A percentile compares a stretch with the other conserved stretches of the same genome.
Evolutionary conservation across 2,329 filamentous ascomycete genomes (phyloP).

Genomic region (Colletotrichum gloeosporioides): DNA sequence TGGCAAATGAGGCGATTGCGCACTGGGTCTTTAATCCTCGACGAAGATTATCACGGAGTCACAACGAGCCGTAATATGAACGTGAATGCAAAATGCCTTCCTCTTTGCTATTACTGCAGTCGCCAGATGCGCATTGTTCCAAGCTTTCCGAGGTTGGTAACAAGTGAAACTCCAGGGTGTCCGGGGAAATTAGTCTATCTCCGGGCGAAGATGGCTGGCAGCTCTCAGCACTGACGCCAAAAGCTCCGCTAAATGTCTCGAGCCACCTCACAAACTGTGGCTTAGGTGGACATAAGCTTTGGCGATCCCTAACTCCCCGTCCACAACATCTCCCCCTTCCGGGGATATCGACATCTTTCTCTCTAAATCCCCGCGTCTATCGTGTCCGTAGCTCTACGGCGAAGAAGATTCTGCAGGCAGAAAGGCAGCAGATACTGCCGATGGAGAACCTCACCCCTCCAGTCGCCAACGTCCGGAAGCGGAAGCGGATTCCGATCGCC

Average conservation of each 20-base stretch:
- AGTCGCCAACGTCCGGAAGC: conserved; percentile 10
- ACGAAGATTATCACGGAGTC: not conserved
- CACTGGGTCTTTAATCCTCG: not conserved
- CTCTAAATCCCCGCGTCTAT: conserved; percentile 15
- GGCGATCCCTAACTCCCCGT: conserved; percentile 11
- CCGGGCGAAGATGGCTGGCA: not conserved
- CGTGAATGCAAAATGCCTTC: not conserved
- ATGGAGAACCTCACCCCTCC: conserved; percentile 10
- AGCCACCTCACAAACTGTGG: not conserved
- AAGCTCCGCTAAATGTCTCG: not conserved
- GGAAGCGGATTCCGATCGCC: conserved; percentile 26
- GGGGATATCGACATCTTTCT: not conserved
- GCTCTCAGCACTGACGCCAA: not conserved
- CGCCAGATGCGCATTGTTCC: not conserved
- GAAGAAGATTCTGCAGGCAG: not conserved
- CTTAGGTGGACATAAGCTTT: not conserved
- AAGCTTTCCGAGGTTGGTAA: not conserved
- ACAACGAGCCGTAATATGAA: not conserved
- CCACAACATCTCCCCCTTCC: not conserved
- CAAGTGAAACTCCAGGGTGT: not conserved
- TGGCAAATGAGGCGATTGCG: not conserved
- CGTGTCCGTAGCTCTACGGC: not conserved
- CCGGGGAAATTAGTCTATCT: not conserved
- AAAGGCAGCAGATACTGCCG: not conserved
- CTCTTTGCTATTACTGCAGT: not conserved